phyloP scores from a whole-genome alignment of 495 filamentous ascomycete genomes.

The Aspergillus steynii region DNA sequence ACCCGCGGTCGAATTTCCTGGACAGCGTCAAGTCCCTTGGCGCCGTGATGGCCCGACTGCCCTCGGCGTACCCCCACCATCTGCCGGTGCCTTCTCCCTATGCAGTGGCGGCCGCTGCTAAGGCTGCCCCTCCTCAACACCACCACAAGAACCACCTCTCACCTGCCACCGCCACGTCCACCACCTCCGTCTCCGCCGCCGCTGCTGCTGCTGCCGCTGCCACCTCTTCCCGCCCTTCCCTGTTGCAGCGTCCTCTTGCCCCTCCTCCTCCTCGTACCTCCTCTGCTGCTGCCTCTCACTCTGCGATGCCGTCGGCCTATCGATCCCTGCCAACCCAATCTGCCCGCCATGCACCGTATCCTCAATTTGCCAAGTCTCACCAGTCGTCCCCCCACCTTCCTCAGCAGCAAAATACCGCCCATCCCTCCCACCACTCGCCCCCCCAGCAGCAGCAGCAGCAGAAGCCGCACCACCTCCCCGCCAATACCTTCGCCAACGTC shows the following conservation, averaged over 20 bases:
- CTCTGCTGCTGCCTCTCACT: slow-evolving; percentile 36
- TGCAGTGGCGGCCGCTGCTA: slow-evolving; percentile 15
- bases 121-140: slow-evolving; percentile 21
- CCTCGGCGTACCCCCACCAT: slow-evolving; percentile 30
- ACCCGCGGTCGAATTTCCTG: slow-evolving; percentile 60
- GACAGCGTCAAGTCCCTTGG: slow-evolving; percentile 53
- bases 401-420: slow-evolving; percentile 27
- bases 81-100: slow-evolving; percentile 25
- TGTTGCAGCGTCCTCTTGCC: slow-evolving; percentile 40
- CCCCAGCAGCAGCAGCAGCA: slow-evolving; percentile 25
- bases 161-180: slow-evolving; percentile 18
- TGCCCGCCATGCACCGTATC: slow-evolving; percentile 46
- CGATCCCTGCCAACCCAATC: slow-evolving; percentile 46
- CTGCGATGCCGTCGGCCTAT: slow-evolving; percentile 55
- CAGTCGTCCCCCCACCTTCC: slow-evolving; percentile 17
- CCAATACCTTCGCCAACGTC: slow-evolving; percentile 51
- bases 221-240: slow-evolving; percentile 35
- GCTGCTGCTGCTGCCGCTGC: slow-evolving; percentile 18
- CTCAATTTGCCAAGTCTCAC: slow-evolving; percentile 40
- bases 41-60: slow-evolving; percentile 31
- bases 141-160: slow-evolving; percentile 10
- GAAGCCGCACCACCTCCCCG: slow-evolving; percentile 29
- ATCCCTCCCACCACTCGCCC: slow-evolving; percentile 19
- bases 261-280: slow-evolving; percentile 33
- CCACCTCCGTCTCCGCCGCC: slow-evolving; percentile 18